These are phyloP conservation scores for Haematococcus sp. DNA, from an alignment of 139 green algal genomes.

Conservation along the genomic window DNA sequence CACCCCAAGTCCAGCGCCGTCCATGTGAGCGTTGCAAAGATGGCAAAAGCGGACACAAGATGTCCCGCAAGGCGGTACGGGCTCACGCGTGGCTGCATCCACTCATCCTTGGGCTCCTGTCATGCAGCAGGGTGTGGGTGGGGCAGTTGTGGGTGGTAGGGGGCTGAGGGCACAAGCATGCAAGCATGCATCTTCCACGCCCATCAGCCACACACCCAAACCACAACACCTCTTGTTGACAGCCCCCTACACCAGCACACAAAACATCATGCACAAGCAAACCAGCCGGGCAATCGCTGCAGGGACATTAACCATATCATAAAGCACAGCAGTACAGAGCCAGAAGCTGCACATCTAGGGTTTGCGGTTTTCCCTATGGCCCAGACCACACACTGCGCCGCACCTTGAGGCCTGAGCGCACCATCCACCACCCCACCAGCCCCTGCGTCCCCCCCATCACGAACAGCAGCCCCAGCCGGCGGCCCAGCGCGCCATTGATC, in stretches of 20 bases:
- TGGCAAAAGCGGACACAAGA: conserved; percentile 92
- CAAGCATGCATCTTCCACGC: no score
- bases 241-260: no score
- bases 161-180: no score
- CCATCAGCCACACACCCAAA: no score
- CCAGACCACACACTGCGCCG: conserved; percentile 19
- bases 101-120: conserved; percentile 63
- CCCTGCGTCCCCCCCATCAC: conserved; percentile 89
- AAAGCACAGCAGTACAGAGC: no score
- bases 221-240: no score
- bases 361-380: no score
- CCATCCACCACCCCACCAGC: conserved; percentile 99
- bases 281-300: no score
- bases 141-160: not conserved
- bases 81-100: conserved; percentile 82
- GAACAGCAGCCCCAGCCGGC: conserved; percentile 83
- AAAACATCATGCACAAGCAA: no score
- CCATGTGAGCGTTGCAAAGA: conserved; percentile 92
- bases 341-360: no score
- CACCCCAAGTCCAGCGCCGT: conserved; percentile 79
- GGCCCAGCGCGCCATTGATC: conserved; percentile 72
- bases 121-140: not conserved
- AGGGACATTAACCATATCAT: no score
- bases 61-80: conserved; percentile 95
- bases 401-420: conserved; percentile 78